Evolutionary conservation across 768 basidiomycete species (phyloP), one percentile per base, ranked within the genome.

Genomic region (Panus rudis): DNA sequence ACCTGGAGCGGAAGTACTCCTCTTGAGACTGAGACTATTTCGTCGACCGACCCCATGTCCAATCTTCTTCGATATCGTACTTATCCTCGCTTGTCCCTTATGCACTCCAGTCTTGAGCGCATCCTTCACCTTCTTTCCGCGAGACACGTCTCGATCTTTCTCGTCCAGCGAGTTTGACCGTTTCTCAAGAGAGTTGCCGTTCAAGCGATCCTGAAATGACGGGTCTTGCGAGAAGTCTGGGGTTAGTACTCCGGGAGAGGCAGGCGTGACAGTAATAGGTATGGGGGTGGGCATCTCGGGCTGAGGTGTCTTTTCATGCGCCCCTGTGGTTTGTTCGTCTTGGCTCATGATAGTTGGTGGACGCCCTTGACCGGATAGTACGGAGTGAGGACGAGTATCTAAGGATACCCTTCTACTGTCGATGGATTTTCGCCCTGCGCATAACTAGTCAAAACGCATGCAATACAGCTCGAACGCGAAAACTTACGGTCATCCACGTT

Each of bases 21-120:
- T 71, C 52, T 76, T 75, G 42, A 87, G 54, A 34, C 55, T 54
- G 26, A 56, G 47, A 41, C 60, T 65, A 4, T 76, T 72, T 48
- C 72, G 75, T 52, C 69, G 68, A 30, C 28, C 28, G 16, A 85
- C 81, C 5, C 82, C 82, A 52, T 77, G 73, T 6, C 85, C 85
- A 28, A 90, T 81, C 58, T 78, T 87, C 58, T 72, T 78, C 24
- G 84, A 84, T 39, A 88, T 84, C 14, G 83, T 84, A 21, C 78
- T 77, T 32, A 91, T 84, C 39, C 79, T 73, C 5, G 69, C 80
- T 45, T 81, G 80, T 6, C 81, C 76, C 56, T 86, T 82, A 52
- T 87, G 77, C 19, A 89, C 84, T 8, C 76, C 72, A 45, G 75
- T 72, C 61, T 83, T 88, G 47, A 88, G 63, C 64, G 84, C 84